Evolutionary conservation across 2,329 filamentous ascomycete species (phyloP).

Genomic region (Alternaria solani): DNA sequence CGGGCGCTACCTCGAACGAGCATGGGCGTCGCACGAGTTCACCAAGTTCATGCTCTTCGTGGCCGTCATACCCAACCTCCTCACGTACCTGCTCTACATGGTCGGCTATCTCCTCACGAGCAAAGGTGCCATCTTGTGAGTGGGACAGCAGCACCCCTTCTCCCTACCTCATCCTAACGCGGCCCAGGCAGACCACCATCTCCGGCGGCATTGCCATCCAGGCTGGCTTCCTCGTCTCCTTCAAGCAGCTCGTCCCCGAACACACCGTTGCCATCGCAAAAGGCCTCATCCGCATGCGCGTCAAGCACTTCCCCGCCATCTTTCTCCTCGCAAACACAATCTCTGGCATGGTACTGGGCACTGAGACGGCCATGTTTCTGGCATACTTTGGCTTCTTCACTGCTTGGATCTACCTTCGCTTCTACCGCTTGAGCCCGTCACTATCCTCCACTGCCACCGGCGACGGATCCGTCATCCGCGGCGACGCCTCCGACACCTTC

Average conservation of each 20-base stretch:
- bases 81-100: conserved; percentile 77
- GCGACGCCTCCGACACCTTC: conserved; percentile 95
- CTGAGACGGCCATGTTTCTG: conserved; percentile 80
- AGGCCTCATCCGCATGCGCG: conserved; percentile 85
- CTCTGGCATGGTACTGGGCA: conserved; percentile 69
- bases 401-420: conserved; percentile 95
- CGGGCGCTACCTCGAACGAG: conserved; percentile 92
- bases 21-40: conserved; percentile 92
- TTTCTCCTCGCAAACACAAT: conserved; percentile 76
- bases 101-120: conserved; percentile 75
- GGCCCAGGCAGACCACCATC: conserved; percentile 75
- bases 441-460: conserved; percentile 63
- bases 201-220: conserved; percentile 89
- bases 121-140: conserved; percentile 74
- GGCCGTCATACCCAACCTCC: conserved; percentile 79
- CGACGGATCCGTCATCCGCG: conserved; percentile 68
- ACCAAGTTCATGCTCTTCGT: conserved; percentile 86
- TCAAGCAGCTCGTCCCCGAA: conserved; percentile 96
- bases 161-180: conserved; percentile 20
- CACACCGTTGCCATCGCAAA: conserved; percentile 96
- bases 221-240: conserved; percentile 92
- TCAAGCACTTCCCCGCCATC: conserved; percentile 80
- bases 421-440: conserved; percentile 80
- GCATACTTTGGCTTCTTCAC: conserved; percentile 82
- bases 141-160: conserved; percentile 22